These are phyloP conservation scores for Rachicladosporium sp. DNA, from an alignment of 2,329 filamentous ascomycete species.

Conservation along the genomic window DNA sequence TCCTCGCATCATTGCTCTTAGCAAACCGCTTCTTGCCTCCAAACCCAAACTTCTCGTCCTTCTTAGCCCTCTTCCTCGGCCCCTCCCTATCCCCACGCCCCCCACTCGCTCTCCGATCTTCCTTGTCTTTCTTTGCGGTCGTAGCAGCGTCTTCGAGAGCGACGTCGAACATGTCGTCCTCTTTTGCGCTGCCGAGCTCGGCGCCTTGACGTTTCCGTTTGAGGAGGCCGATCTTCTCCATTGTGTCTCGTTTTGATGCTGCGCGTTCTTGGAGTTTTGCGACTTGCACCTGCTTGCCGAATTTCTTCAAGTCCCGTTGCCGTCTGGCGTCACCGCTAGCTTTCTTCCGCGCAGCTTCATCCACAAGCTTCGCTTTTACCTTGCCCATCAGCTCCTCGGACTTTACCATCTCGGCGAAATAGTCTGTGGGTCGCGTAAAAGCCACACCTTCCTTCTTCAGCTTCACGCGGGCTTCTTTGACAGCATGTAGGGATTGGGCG, in stretches of 20 bases:
- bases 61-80: constrained; percentile 74
- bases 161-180: constrained; percentile 76
- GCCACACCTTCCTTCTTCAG: constrained; percentile 72
- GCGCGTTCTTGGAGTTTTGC: constrained; percentile 89
- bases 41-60: constrained; percentile 87
- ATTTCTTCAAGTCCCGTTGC: constrained; percentile 94
- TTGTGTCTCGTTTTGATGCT: constrained; percentile 80
- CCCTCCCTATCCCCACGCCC: constrained; percentile 16
- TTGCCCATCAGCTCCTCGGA: constrained; percentile 96
- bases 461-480: constrained; percentile 54
- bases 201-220: constrained; percentile 89
- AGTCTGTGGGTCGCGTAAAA: constrained; percentile 83
- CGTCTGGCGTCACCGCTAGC: constrained; percentile 82
- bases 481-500: constrained; percentile 73
- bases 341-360: constrained; percentile 86
- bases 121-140: constrained; percentile 33
- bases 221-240: constrained; percentile 88
- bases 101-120: constrained; percentile 26
- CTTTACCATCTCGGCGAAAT: constrained; percentile 99
- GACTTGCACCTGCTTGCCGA: constrained; percentile 95
- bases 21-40: constrained; percentile 86
- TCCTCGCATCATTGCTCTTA: constrained; percentile 83
- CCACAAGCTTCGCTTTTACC: constrained; percentile 84
- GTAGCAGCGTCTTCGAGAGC: constrained; percentile 60
- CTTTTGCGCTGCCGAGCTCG: constrained; percentile 52